Conservation (phyloP, 1,284 basidiomycete genomes). For the Leccinum fallax region DNA sequence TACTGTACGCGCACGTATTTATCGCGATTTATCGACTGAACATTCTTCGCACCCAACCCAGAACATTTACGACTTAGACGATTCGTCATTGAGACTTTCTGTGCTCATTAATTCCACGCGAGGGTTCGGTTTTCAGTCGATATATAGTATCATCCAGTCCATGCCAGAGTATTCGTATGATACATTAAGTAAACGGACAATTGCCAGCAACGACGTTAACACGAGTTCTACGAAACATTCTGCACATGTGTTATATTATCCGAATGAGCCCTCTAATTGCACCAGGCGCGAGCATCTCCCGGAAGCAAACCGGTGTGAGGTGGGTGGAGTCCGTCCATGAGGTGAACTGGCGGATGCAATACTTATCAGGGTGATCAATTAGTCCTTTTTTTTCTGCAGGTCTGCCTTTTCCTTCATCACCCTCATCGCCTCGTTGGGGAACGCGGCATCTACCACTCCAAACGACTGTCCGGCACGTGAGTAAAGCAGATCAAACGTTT, state of each 20-base stretch:
- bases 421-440: conserved; percentile 23
- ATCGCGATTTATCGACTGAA: conserved; percentile 33
- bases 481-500: conserved; percentile 32
- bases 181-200: conserved; percentile 12
- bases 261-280: neutral
- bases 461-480: conserved; percentile 23
- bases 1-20: conserved; percentile 33
- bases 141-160: conserved; percentile 4
- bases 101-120: neutral
- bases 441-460: conserved; percentile 27
- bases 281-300: neutral
- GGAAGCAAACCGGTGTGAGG: neutral
- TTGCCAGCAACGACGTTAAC: neutral
- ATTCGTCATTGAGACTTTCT: neutral
- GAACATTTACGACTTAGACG: conserved; percentile 22
- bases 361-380: neutral
- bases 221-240: neutral
- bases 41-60: conserved; percentile 10
- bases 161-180: conserved; percentile 3
- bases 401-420: conserved; percentile 14
- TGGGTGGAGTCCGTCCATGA: neutral
- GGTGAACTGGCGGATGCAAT: neutral
- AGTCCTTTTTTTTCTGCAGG: neutral
- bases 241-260: neutral
- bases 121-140: conserved; percentile 2